Evolutionary conservation across 805 yeast genomes (phyloP), one percentile per base, ranked within the genome.

Genomic region (Cyberlindnera petersonii): DNA sequence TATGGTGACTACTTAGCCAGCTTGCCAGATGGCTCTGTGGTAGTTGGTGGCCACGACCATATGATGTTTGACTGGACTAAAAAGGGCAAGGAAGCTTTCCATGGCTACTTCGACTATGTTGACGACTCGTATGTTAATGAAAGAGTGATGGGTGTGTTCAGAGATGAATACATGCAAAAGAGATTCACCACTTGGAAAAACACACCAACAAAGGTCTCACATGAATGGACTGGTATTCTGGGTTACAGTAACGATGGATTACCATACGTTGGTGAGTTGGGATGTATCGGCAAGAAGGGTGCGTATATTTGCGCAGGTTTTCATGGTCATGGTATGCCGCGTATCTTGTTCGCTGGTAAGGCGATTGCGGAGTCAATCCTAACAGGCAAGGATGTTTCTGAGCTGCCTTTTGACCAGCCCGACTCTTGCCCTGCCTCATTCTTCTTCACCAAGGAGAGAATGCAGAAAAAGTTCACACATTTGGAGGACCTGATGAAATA

Each of bases 321-420:
- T 52, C 65, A 67, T 30, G 77, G 75, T 3, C 76, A 72, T 50
- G 77, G 77, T 18, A 70, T 72, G 75, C 74, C 76, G 23, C 55
- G 75, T 28, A 66, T 69, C 8, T 63, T 63, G 39, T 37, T 66
- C 5, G 46, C 61, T 30, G 72, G 69, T n/a, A 63, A 66, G 40
- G 70, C 68, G 1, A 40, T 70, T 17, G 71, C 68, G n/a, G n/a
- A n/a, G n/a, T n/a, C n/a, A n/a, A n/a, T n/a, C n/a, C n/a, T n/a
- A n/a, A n/a, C n/a, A n/a, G n/a, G n/a, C n/a, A n/a, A n/a, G n/a
- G n/a, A n/a, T n/a, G n/a, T n/a, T n/a, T n/a, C n/a, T n/a, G n/a
- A n/a, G n/a, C n/a, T n/a, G n/a, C n/a, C n/a, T n/a, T n/a, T n/a
- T n/a, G n/a, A n/a, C n/a, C n/a, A n/a, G n/a, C n/a, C n/a, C n/a